Evolutionary conservation across 2,329 filamentous ascomycete genomes (phyloP), one percentile per base, ranked within the genome.

Genomic region (Myriosclerotinia duriaeana): DNA sequence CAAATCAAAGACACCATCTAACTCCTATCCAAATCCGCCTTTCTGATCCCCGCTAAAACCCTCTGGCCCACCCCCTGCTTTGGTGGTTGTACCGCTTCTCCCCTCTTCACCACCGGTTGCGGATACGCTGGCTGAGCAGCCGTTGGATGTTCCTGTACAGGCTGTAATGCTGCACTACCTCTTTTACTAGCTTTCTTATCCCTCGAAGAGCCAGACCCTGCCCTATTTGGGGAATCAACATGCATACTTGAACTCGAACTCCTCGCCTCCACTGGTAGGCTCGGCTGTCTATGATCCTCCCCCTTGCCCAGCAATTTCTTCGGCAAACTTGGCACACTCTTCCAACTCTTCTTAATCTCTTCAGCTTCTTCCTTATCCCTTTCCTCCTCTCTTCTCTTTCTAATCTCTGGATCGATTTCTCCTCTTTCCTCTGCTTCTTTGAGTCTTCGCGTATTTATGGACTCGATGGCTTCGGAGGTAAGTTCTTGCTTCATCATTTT

Each of bases 381-480:
- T 71, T 81, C 80, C 74, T 83, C 83, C 71, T 83, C 78, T 14
- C 85, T 79, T 71, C 84, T 83, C 70, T 82, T 81, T 70, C 71
- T 64, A 44, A 74, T 69, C 14, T 64, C 61, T 8, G 65, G 67
- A 60, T 73, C 66, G 14, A 72, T 59, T 14, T 70, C 70, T 17
- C 72, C 72, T 36, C 71, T 66, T 40, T 71, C 69, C 56, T 73
- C 72, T 2, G 88, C 95, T 74, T 95, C 95, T 7, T 94, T 98
- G 87, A 94, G 96, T 70, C 96, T 95, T 75, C 95, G 91, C 46
- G 90, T 95, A 74, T 96, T 93, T 0, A 99, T 98, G 70, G 70
- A 22, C 11, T 72, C 68, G 22, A 89, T 87, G 1, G 86, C 87
- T 72, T 87, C 82, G 54, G 83, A 78, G 0, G 92, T 96, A 63